Evolutionary conservation across 139 green algal species (phyloP).

Genomic region (Haematococcus sp.): DNA sequence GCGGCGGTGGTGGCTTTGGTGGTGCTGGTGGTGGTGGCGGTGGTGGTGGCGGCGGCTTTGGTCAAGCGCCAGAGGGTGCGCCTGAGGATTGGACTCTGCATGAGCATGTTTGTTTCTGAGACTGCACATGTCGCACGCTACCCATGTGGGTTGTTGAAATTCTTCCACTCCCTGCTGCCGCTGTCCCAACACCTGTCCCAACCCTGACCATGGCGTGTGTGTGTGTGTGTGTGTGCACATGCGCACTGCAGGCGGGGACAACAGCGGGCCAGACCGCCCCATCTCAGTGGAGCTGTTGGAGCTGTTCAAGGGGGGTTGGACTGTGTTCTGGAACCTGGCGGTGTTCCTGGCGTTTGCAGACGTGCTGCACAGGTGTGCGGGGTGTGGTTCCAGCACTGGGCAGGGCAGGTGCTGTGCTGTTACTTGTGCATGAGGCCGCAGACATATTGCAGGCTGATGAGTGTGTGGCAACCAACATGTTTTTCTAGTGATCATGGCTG

Average conservation of each 20-base stretch:
- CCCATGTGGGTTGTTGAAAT: no score
- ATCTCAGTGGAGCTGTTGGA: conserved; percentile 27
- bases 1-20: not conserved
- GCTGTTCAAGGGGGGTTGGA: conserved; percentile 31
- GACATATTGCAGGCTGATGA: not conserved
- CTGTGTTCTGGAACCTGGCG: conserved; percentile 42
- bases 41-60: not conserved
- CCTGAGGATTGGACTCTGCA: no score
- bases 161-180: no score
- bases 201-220: not conserved
- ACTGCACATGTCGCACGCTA: no score
- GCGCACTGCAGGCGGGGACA: not conserved
- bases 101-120: no score
- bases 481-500: not conserved
- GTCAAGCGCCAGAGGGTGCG: no score
- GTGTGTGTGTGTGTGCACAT: no score
- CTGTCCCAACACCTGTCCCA: no score
- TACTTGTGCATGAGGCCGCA: no score
- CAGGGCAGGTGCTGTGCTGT: not conserved
- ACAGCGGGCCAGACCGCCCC: not conserved
- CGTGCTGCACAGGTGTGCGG: conserved; percentile 38
- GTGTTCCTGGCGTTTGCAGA: conserved; percentile 43
- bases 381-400: not conserved
- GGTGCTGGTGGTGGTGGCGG: conserved; percentile 8
- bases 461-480: not conserved